phyloP scores from a whole-genome alignment of 202 grass and related monocot species.

The Bolboschoenoplectus hybrid region DNA sequence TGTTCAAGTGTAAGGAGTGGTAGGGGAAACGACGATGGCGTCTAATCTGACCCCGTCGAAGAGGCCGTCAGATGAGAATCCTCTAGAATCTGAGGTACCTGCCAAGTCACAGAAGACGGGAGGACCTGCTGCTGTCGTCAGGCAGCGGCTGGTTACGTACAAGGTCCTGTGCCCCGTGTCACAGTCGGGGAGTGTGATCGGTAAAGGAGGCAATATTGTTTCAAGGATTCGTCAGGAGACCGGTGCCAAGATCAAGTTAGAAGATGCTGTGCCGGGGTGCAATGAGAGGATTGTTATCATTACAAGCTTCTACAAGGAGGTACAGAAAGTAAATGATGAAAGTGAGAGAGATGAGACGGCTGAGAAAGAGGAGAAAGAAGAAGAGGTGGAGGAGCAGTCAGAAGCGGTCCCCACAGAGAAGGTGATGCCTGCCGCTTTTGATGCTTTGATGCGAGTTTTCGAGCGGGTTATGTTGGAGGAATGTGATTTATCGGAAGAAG shows the following conservation, averaged over 20 bases:
- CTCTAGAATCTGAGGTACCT: constrained; percentile 48
- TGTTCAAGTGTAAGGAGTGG: not conserved
- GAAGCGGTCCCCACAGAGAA: constrained; percentile 29
- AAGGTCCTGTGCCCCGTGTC: constrained; percentile 77
- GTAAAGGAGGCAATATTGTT: constrained; percentile 76
- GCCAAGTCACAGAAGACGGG: constrained; percentile 79
- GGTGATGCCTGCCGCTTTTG: constrained; percentile 45
- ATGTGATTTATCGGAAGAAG: constrained; percentile 48
- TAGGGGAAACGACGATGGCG: constrained; percentile 48
- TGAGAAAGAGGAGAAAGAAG: constrained; percentile 40
- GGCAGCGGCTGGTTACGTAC: constrained; percentile 49
- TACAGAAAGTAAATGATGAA: constrained; percentile 44
- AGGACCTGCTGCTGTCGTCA: constrained; percentile 36
- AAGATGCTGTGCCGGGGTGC: constrained; percentile 58
- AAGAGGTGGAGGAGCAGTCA: constrained; percentile 33
- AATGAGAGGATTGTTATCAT: constrained; percentile 82
- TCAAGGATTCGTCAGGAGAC: constrained; percentile 78
- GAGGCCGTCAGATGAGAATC: constrained; percentile 68
- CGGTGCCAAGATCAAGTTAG: constrained; percentile 68
- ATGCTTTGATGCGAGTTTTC: constrained; percentile 71
- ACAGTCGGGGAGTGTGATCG: constrained; percentile 83
- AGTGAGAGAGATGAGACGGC: constrained; percentile 36
- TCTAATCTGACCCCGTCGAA: constrained; percentile 62
- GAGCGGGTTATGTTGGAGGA: constrained; percentile 73
- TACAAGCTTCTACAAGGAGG: constrained; percentile 49